A percentile compares a stretch with the other conserved stretches of the same genome.
phyloP scores from a whole-genome alignment of 1,284 basidiomycete species.

The Bjerkandera adusta region DNA sequence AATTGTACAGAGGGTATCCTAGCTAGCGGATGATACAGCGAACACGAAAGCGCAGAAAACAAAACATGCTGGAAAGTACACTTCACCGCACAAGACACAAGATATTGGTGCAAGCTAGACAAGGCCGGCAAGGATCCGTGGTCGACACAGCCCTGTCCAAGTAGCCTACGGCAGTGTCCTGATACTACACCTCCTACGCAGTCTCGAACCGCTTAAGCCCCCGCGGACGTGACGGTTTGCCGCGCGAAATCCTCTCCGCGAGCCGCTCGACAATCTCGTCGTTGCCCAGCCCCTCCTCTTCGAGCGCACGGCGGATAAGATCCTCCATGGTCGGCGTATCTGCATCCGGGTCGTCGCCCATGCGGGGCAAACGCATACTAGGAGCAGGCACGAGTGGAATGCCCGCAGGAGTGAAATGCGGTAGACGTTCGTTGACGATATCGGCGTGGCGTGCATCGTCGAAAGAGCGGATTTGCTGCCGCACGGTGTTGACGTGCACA shows the following conservation, averaged over 20 bases:
- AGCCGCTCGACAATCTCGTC: constrained; percentile 51
- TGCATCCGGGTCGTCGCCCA: constrained; percentile 27
- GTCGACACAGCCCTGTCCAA: too few species aligned
- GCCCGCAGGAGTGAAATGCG: constrained; percentile 45
- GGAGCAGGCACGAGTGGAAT: constrained; percentile 55
- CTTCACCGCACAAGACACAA: too few species aligned
- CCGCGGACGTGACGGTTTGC: constrained; percentile 45
- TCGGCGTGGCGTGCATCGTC: constrained; percentile 95
- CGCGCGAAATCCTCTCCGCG: constrained; percentile 59
- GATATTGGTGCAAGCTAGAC: too few species aligned
- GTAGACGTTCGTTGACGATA: constrained; percentile 91
- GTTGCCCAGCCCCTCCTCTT: constrained; percentile 54
- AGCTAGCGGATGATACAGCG: too few species aligned
- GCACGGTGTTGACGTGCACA: constrained; percentile 62
- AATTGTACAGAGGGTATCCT: too few species aligned
- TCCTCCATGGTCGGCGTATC: constrained; percentile 75
- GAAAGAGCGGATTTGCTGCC: constrained; percentile 84
- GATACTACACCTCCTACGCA: constrained; percentile 24
- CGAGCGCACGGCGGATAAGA: constrained; percentile 75
- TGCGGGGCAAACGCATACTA: constrained; percentile 52
- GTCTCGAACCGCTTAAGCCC: constrained; percentile 67
- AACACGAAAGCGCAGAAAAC: too few species aligned
- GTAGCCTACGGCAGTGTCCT: too few species aligned
- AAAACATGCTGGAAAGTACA: too few species aligned
- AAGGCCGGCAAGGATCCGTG: too few species aligned